phyloP scores from a whole-genome alignment of 108 stramenopile species.

The Conticribra weissflogii region DNA sequence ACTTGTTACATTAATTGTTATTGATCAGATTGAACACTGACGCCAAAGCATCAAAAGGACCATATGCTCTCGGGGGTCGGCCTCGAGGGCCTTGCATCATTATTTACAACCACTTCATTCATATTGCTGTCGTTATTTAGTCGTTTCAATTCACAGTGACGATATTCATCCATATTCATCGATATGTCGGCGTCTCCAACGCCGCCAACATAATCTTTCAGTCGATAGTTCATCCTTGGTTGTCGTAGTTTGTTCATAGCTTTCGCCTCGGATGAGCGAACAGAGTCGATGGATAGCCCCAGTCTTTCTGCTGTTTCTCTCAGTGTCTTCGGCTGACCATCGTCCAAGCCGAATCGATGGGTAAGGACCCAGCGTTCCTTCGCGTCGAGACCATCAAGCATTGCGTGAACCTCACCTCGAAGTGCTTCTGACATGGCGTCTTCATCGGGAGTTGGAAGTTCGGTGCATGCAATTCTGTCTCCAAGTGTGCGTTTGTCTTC shows the following conservation, averaged over 20 bases:
- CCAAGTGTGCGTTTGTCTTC: slow-evolving; percentile 59
- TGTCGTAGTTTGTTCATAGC: slow-evolving; percentile 92
- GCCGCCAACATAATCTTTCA: slow-evolving; percentile 71
- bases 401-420: slow-evolving; percentile 57
- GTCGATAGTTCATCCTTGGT: slow-evolving; percentile 73
- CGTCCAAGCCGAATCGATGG: slow-evolving; percentile 87
- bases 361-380: slow-evolving; percentile 81
- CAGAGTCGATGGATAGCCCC: slow-evolving; percentile 78
- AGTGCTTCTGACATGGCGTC: slow-evolving; percentile 61
- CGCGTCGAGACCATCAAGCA: slow-evolving; percentile 57
- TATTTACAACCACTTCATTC: slow-evolving; percentile 5
- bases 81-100: slow-evolving; percentile 15
- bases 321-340: slow-evolving; percentile 62
- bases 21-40: too few species aligned
- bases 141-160: background rate
- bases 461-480: slow-evolving; percentile 65
- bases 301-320: slow-evolving; percentile 80
- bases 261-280: slow-evolving; percentile 83
- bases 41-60: slow-evolving; percentile 52
- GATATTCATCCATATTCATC: slow-evolving; percentile 10
- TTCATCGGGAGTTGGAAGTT: slow-evolving; percentile 74
- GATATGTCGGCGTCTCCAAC: slow-evolving; percentile 7
- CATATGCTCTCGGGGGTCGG: slow-evolving; percentile 47
- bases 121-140: slow-evolving; percentile 1
- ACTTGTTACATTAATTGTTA: too few species aligned